Evolutionary conservation across 2,329 filamentous ascomycete genomes (phyloP).

Genomic region (Neofusicoccum cordaticola): DNA sequence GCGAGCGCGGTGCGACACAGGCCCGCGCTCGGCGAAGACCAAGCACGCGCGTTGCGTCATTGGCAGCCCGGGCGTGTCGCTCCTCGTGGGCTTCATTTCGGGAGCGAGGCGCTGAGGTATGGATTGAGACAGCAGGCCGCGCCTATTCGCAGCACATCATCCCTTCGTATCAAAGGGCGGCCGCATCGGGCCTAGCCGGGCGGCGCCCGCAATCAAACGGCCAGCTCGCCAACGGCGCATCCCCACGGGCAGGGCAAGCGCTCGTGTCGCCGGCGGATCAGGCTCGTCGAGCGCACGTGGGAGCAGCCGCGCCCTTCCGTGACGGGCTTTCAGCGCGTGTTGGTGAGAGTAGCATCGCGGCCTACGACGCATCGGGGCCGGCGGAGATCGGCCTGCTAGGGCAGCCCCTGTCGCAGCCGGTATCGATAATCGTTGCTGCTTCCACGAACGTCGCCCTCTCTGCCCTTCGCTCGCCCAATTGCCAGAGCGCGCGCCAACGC

Average conservation of each 20-base stretch:
- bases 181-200: not conserved
- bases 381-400: not conserved
- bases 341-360: not conserved
- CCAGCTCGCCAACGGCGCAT: not conserved
- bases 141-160: not conserved
- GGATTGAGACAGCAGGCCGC: not conserved
- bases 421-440: conserved; percentile 8
- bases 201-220: conserved; percentile 1
- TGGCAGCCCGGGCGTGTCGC: too few species aligned
- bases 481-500: conserved; percentile 3
- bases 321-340: too few species aligned
- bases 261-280: conserved; percentile 10
- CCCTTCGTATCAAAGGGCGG: conserved; percentile 8
- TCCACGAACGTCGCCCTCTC: not conserved
- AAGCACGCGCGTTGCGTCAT: too few species aligned
- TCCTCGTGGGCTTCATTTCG: too few species aligned
- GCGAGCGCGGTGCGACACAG: too few species aligned
- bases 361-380: not conserved
- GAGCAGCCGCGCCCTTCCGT: conserved; percentile 1
- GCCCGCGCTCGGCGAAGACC: too few species aligned
- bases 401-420: conserved; percentile 1
- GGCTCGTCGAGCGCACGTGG: conserved; percentile 4
- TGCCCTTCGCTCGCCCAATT: conserved; percentile 11
- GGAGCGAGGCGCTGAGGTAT: not conserved
- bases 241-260: conserved; percentile 1